Base-by-base conservation (phyloP, 2,329 filamentous ascomycete species). In the Colletotrichum sp. region DNA sequence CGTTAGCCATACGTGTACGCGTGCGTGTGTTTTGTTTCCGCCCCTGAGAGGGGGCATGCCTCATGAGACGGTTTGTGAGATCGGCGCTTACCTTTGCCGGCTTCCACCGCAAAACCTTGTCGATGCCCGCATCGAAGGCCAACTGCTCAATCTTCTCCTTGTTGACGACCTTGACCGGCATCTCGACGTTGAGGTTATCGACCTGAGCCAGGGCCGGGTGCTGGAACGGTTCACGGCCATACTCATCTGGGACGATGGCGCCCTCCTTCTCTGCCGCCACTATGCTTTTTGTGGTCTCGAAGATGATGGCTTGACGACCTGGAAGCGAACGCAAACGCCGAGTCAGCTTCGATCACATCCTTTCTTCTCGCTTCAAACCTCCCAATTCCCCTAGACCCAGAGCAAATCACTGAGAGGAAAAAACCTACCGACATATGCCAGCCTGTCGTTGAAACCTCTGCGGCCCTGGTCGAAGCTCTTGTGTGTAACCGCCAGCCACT, bases 381-480 rank as follows among this genome's bases (percentile, higher is more conserved):
- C n/a, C 62, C 62, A 10, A 26, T 18, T 44, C 34, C 10, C 24
- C 34, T 0, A 64, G 34, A 1, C n/a, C 62, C 34, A 21, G 44
- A 52, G 10, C 39, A 64, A 44, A 34, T 62, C 18, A 34, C 30
- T 16, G 8, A 44, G 59, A 32, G 4, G 15, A n/a, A 13, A n/a
- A 24, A 24, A 80, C 86, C 63, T 90, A 98, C 95, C 96, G 70
- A 98, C 88, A 82, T 95, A 96, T n/a, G 96, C 95, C 85, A 99
- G 88, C 78, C 95, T 92, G 82, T 98, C 96, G 84, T 99, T 99
- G 87, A 96, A 98, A 1, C 96, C 96, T 88, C 96, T 93, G 82
- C 95, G 90, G 69, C 96, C 97, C 83, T 99, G 96, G 83, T 99
- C 96, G 82, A 98, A 99, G 86, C 96, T 98, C 91, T 99, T 99